A percentile compares a stretch with the other conserved stretches of the same genome.
phyloP scores from a whole-genome alignment of 1,284 basidiomycete species.

The Ganoderma leucocontextum region DNA sequence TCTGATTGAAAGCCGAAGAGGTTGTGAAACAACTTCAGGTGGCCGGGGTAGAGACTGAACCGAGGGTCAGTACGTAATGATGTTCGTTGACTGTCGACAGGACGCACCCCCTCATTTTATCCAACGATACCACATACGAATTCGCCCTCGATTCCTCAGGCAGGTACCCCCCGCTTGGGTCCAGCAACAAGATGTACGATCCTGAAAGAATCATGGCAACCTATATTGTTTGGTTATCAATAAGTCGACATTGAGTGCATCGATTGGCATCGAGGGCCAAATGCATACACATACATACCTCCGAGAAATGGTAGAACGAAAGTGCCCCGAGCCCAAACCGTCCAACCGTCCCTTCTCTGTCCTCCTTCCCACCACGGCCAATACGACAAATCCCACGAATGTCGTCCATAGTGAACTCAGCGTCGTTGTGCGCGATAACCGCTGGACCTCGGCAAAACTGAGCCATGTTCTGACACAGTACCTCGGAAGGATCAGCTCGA shows the following conservation, averaged over 20 bases:
- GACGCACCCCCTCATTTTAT: slow-evolving; percentile 43
- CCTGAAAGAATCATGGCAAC: slow-evolving; percentile 55
- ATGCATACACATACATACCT: slow-evolving; percentile 44
- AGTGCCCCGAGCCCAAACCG: slow-evolving; percentile 59
- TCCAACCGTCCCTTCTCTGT: slow-evolving; percentile 49
- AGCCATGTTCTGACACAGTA: slow-evolving; percentile 45
- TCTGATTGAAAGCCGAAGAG: slow-evolving; percentile 48
- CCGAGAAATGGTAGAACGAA: slow-evolving; percentile 58
- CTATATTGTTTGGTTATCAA: slow-evolving; percentile 36
- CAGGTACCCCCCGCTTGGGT: slow-evolving; percentile 51
- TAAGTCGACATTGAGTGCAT: neutral
- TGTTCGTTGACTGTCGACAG: neutral
- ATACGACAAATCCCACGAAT: slow-evolving; percentile 53
- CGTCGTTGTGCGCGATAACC: slow-evolving; percentile 54
- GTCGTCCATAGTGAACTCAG: slow-evolving; percentile 49
- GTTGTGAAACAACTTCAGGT: slow-evolving; percentile 48
- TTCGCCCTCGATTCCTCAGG: slow-evolving; percentile 40
- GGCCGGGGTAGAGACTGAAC: slow-evolving; percentile 50
- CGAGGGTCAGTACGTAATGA: neutral
- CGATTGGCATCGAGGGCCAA: neutral
- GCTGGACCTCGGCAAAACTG: slow-evolving; percentile 45
- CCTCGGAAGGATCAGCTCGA: slow-evolving; percentile 20
- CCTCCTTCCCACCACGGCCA: slow-evolving; percentile 53
- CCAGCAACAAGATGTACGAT: slow-evolving; percentile 50
- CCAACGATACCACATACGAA: slow-evolving; percentile 38